Base-by-base conservation (phyloP, 805 yeast species). In the Torulaspora gathmanii region DNA sequence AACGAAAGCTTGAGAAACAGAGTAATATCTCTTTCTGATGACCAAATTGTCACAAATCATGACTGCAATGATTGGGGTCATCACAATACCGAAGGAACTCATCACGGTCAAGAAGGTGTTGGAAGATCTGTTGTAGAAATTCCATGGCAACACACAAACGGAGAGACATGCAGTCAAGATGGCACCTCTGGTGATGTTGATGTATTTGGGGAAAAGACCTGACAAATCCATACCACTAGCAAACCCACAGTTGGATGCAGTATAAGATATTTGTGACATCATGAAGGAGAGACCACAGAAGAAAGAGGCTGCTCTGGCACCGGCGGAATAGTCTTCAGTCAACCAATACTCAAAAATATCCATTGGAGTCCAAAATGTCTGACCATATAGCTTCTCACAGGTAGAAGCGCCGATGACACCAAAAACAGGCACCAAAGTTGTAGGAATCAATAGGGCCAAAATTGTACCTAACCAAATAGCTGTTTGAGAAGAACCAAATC, bases 211-310 rank as follows among this genome's bases (percentile, higher is more conserved):
- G 16, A 60, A 55, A 3, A 70, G 31, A 38, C 72, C 74, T 5
- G 73, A 61, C 35, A 70, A 52, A 57, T 69, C 73, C 72, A 70
- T 70, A 37, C 75, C 74, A 41, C 75, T 76, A 2, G 70, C 68
- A 46, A 65, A 60, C 29, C 72, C 71, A 40, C 68, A 64, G 33
- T 68, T 67, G 15, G 70, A 60, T 19, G 70, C 64, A 43, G 70
- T 70, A 50, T 70, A 67, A 10, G 70, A 60, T 41, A 71, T 52
- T 47, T 71, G 75, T 4, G 72, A 65, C 22, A 64, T 38, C 10
- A 61, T 57, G 43, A 70, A 65, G 3, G 71, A 63, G 1, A 67
- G 47, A 4, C 74, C 74, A 44, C 68, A 61, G 51, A 71, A 70
- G 54, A 70, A 70, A 5, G 65, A 51, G 25, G 64, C 75, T 3